Percentiles rank a stretch among this genome's conserved stretches.
These are phyloP conservation scores for Thelonectria rubi DNA, from an alignment of 2,329 filamentous ascomycete genomes.

Conservation along the genomic window DNA sequence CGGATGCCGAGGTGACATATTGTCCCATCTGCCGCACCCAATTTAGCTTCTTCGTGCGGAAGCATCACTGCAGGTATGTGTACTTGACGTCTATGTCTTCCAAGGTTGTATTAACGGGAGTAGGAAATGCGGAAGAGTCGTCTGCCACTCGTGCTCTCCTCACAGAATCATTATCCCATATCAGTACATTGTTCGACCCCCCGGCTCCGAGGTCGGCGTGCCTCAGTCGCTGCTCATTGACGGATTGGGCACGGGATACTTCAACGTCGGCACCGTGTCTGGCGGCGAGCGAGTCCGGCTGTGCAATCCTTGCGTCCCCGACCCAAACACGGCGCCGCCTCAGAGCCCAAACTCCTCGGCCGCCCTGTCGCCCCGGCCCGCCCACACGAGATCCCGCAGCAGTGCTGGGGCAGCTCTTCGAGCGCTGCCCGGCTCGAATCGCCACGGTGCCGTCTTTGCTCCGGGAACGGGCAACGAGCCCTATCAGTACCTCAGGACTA, in stretches of 20 bases:
- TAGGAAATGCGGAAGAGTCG: conserved; percentile 91
- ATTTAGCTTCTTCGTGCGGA: conserved; percentile 87
- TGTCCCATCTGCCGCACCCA: conserved; percentile 85
- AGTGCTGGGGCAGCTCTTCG: conserved; percentile 49
- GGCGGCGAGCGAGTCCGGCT: conserved; percentile 68
- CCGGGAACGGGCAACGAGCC: conserved; percentile 46
- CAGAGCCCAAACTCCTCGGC: conserved; percentile 51
- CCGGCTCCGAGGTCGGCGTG: conserved; percentile 55
- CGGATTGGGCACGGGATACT: conserved; percentile 51
- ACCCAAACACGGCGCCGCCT: conserved; percentile 67
- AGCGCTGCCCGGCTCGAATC: conserved; percentile 41
- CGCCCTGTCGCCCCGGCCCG: conserved; percentile 47
- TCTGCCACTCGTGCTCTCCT: conserved; percentile 89
- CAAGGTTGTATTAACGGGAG: conserved; percentile 21
- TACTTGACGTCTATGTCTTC: background rate
- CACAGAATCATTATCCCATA: conserved; percentile 95
- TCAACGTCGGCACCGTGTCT: conserved; percentile 56
- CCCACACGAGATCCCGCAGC: conserved; percentile 58
- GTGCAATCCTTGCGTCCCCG: conserved; percentile 70
- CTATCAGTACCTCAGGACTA: conserved; percentile 47
- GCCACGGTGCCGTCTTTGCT: conserved; percentile 51
- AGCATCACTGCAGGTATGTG: conserved; percentile 87
- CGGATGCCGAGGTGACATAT: conserved; percentile 80
- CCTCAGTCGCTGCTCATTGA: conserved; percentile 50
- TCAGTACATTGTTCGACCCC: conserved; percentile 88